Evolutionary conservation across 257 asterid genomes (phyloP), one percentile per base, ranked within the genome.

Genomic region (Nicotiana obtusifolia): DNA sequence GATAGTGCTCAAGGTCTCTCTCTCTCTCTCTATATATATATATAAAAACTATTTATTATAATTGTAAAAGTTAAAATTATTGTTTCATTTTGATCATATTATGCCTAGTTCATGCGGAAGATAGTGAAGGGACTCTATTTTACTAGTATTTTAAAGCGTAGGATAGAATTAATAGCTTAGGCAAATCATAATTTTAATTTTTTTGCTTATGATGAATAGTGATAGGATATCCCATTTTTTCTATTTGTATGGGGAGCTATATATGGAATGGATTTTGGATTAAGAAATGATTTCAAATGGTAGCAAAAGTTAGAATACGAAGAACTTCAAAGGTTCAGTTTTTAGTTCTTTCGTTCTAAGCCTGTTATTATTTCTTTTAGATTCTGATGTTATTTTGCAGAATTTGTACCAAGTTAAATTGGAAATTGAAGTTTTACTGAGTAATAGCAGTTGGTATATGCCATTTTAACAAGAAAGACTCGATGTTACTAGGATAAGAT

Each of bases 1-100:
- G 93, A 89, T 67, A 85, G 78, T 89, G 47, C 87, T 85, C 97
- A 87, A 87, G 97, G 97, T 93, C 10, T 41, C 49, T 82, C 60
- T 80, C 76, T 47, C 61, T 84, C 64, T 71, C 7, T n/a, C n/a
- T n/a, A n/a, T n/a, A n/a, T n/a, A n/a, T n/a, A n/a, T n/a, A n/a
- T n/a, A n/a, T n/a, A n/a, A n/a, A n/a, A n/a, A n/a, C 11, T 68
- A 68, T 64, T 75, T 31, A 37, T 44, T 54, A 4, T 56, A 77
- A n/a, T 22, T 41, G 28, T 20, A 80, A 15, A 80, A 13, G 17
- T 60, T 15, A 44, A n/a, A 71, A 71, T 71, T 20, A 6, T 2
- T 44, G 31, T 53, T 53, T 53, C 17, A 14, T 53, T 53, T 7
- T 57, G 62, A 5, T 57, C 24, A 17, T 17, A 57, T 19, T 41